Evolutionary conservation across 1,284 basidiomycete genomes (phyloP).

Genomic region (Ustilago loliicola): DNA sequence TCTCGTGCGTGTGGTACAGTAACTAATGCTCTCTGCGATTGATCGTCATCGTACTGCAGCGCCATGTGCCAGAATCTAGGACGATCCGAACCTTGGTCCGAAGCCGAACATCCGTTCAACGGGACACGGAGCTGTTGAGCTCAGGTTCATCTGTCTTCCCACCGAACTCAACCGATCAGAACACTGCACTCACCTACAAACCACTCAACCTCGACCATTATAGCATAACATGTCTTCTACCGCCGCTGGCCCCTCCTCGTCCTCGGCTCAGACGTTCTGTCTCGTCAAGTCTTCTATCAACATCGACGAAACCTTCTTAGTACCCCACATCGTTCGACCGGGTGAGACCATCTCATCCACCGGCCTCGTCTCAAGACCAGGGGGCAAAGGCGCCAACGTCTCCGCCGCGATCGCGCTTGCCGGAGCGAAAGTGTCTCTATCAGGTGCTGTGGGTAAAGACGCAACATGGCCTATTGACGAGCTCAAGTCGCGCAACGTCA

Average conservation of each 20-base stretch:
- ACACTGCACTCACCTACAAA: neutral
- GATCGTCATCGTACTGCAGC: constrained; percentile 32
- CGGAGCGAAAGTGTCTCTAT: constrained; percentile 54
- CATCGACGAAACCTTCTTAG: constrained; percentile 68
- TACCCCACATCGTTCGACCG: constrained; percentile 63
- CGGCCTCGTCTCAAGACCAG: constrained; percentile 55
- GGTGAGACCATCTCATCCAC: constrained; percentile 67
- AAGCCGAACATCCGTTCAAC: constrained; percentile 25
- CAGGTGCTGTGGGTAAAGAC: constrained; percentile 64
- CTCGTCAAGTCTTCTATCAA: constrained; percentile 68
- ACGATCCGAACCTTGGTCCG: neutral
- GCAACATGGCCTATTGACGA: constrained; percentile 65
- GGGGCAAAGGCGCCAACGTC: constrained; percentile 69
- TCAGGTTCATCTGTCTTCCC: neutral
- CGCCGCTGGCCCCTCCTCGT: constrained; percentile 4
- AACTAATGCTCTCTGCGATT: neutral
- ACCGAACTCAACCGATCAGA: neutral
- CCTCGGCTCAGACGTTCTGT: constrained; percentile 40
- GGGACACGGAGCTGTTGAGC: constrained; percentile 1
- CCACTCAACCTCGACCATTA: neutral
- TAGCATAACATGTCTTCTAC: constrained; percentile 14
- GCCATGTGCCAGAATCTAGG: constrained; percentile 3
- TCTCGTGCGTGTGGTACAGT: constrained; percentile 17
- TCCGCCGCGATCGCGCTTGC: constrained; percentile 63
- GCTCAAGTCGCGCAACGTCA: constrained; percentile 57